Base-by-base conservation (phyloP, 1,284 basidiomycete genomes). In the Cronartium quercuum region DNA sequence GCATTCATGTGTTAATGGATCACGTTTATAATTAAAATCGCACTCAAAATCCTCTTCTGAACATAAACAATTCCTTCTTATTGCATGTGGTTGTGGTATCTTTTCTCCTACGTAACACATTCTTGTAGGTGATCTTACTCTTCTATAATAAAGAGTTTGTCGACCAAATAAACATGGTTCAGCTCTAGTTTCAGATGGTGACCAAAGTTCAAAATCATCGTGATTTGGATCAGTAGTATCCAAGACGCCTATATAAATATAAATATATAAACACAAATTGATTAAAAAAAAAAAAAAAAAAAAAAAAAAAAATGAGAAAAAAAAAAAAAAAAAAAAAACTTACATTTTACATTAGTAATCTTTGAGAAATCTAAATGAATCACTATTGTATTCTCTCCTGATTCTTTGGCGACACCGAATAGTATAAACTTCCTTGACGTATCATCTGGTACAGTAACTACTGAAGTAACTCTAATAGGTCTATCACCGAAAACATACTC, bases 181-280 rank as follows among this genome's bases (percentile, higher is more conserved):
- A 34, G 84, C 83, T 1, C 94, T 87, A 68, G 88, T 87, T 80
- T 94, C 89, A 75, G 90, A 90, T 0, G 94, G 94, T 81, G 90
- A 92, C 94, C 94, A 97, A 3, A 94, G 83, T 82, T 96, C 94
- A 80, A 96, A 97, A 82, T 97, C 94, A 79, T 96, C 93, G 63
- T 88, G 83, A 40, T 85, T 86, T 3, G 92, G 89, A 79, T 95
- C 84, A 0, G 91, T 86, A 3, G 86, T 74, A 78, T 87, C 86
- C 63, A 93, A 83, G 0, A 85, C 82, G 82, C 92, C 92, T 94
- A 77, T n/a, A 21, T 6, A 64, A 18, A 41, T 12, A 51, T 21
- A 65, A 47, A 21, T 1, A 40, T 12, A 29, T 0, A 77, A 60
- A n/a, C 60, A 65, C 70, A 18, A 62, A 44, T 41, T 75, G 38